phyloP scores from a whole-genome alignment of 345 rosid species.

The Laguncularia racemosa region DNA sequence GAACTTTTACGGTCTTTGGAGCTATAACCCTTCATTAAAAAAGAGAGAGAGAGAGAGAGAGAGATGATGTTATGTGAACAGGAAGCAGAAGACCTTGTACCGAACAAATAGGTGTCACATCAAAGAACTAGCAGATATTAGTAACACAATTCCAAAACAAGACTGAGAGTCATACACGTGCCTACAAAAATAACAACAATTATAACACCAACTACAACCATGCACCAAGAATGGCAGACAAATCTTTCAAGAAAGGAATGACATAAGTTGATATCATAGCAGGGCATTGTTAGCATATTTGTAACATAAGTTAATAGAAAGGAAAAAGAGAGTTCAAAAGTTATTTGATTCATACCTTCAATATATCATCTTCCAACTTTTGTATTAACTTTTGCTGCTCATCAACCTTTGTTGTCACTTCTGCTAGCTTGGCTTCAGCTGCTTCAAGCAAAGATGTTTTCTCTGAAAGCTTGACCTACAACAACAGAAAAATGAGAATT shows the following conservation, averaged over 20 bases:
- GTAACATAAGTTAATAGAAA: background rate
- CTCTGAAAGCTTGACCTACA: slow-evolving; percentile 84
- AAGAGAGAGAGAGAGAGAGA: too few species aligned
- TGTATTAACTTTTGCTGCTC: slow-evolving; percentile 87
- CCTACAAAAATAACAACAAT: too few species aligned
- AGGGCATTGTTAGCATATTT: too few species aligned
- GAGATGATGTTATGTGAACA: background rate
- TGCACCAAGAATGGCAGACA: background rate
- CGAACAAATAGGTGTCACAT: background rate
- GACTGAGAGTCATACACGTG: too few species aligned
- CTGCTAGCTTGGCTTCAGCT: slow-evolving; percentile 64
- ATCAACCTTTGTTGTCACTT: slow-evolving; percentile 58
- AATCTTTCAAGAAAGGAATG: slow-evolving; percentile 5
- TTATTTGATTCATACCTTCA: slow-evolving; percentile 51
- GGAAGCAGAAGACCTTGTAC: background rate
- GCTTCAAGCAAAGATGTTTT: slow-evolving; percentile 62
- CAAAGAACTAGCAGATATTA: too few species aligned
- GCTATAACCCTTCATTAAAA: slow-evolving; percentile 62
- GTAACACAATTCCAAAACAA: too few species aligned
- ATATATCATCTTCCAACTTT: slow-evolving; percentile 93
- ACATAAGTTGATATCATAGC: background rate
- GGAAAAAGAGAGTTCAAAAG: slow-evolving; percentile 7
- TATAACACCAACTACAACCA: too few species aligned
- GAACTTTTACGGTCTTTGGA: slow-evolving; percentile 73
- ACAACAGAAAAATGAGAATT: background rate